Conservation (phyloP, 345 rosid genomes). For the Syzygium aromaticum region DNA sequence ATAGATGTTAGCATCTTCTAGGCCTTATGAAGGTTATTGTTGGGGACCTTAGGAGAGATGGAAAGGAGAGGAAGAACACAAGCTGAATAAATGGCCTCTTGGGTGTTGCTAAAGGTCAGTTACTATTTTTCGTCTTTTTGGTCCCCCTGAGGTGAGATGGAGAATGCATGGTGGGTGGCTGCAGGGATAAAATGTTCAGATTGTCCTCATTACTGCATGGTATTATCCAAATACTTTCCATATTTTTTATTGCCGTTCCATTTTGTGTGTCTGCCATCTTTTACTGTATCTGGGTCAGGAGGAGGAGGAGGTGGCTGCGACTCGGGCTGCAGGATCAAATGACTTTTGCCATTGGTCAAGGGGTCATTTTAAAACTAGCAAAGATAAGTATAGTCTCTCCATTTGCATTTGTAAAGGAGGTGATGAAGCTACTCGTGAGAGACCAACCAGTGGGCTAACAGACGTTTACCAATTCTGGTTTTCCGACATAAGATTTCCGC, state of each 20-base stretch:
- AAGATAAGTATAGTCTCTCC: background rate
- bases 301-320: background rate
- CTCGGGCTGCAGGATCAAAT: background rate
- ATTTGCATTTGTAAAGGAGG: background rate
- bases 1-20: slow-evolving; percentile 25
- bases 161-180: background rate
- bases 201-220: background rate
- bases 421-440: background rate
- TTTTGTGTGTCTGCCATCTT: background rate
- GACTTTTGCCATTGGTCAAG: background rate
- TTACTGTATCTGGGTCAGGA: background rate
- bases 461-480: background rate
- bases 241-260: background rate
- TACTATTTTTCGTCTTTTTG: background rate
- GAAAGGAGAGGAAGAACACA: background rate
- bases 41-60: slow-evolving; percentile 16
- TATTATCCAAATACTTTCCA: background rate
- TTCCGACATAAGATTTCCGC: background rate
- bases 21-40: slow-evolving; percentile 3
- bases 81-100: slow-evolving; percentile 22
- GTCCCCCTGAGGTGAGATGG: background rate
- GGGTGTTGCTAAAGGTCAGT: slow-evolving; percentile 46
- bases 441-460: background rate
- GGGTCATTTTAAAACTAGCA: background rate
- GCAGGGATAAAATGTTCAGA: background rate